These are phyloP conservation scores for Gossypium rotundifolium DNA, from an alignment of 345 rosid species.

Conservation along the genomic window DNA sequence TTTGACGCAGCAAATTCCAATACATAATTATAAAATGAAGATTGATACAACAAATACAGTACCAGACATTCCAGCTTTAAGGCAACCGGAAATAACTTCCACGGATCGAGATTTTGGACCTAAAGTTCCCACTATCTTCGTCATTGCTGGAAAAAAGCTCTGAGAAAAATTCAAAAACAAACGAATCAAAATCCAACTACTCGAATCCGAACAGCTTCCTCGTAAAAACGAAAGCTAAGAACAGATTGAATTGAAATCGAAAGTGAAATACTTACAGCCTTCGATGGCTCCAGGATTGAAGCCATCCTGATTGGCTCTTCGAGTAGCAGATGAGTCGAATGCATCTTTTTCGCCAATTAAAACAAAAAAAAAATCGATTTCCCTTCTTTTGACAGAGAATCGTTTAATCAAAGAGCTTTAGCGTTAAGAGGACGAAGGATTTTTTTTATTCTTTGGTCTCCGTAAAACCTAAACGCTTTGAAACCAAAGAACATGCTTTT, in stretches of 20 bases:
- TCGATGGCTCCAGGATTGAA: slow-evolving; percentile 93
- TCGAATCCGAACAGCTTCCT: slow-evolving; percentile 2
- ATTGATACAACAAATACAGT: background rate
- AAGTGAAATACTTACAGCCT: slow-evolving; percentile 50
- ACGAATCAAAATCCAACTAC: background rate
- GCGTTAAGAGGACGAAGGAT: slow-evolving; percentile 14
- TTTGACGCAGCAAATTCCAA: background rate
- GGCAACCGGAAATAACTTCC: slow-evolving; percentile 68
- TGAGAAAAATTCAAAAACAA: slow-evolving; percentile 21
- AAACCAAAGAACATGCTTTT: slow-evolving; percentile 21
- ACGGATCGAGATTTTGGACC: slow-evolving; percentile 81
- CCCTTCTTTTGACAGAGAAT: background rate
- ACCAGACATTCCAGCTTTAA: slow-evolving; percentile 97
- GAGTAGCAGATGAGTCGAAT: slow-evolving; percentile 85
- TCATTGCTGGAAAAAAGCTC: slow-evolving; percentile 94
- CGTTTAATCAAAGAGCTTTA: background rate
- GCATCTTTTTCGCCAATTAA: slow-evolving; percentile 44
- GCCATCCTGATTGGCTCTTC: slow-evolving; percentile 99
- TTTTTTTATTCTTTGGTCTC: background rate
- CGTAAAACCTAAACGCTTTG: background rate
- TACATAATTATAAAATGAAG: background rate
- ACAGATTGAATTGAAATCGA: background rate
- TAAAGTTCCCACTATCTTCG: slow-evolving; percentile 95
- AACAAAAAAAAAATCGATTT: slow-evolving; percentile 8
- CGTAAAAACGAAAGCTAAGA: background rate